A percentile compares a stretch with the other conserved stretches of the same genome.
Evolutionary conservation across 257 asterid species (phyloP).

Genomic region (Rauvolfia tetraphylla): DNA sequence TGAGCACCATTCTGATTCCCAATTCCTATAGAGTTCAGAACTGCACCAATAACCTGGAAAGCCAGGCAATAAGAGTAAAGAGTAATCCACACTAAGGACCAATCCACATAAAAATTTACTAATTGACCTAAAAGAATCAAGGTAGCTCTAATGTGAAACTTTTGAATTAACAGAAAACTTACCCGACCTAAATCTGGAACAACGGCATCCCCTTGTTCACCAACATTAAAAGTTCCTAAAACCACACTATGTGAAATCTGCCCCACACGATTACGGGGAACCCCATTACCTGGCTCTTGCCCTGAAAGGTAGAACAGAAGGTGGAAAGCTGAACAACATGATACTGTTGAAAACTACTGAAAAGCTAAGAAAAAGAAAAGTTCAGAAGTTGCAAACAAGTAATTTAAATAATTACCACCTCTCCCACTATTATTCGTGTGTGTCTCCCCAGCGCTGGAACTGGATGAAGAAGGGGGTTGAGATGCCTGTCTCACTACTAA

Average conservation of each 20-base stretch:
- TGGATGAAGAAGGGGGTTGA: slow-evolving; percentile 50
- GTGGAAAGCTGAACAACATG: background rate
- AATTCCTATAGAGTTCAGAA: slow-evolving; percentile 66
- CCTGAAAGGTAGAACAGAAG: slow-evolving; percentile 37
- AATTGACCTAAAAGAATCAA: background rate
- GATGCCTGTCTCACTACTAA: slow-evolving; percentile 74
- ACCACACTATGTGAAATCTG: slow-evolving; percentile 82
- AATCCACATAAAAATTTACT: background rate
- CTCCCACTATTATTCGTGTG: slow-evolving; percentile 46
- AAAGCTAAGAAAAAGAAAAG: slow-evolving; percentile 3
- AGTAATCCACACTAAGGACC: no score
- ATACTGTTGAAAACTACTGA: background rate
- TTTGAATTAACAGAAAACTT: slow-evolving; percentile 21
- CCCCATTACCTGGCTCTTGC: slow-evolving; percentile 62
- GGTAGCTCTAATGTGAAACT: background rate
- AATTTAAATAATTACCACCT: slow-evolving; percentile 35
- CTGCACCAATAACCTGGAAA: slow-evolving; percentile 84
- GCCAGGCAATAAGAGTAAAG: background rate
- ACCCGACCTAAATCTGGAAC: slow-evolving; percentile 82
- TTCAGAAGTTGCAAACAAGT: slow-evolving; percentile 3
- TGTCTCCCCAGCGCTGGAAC: slow-evolving; percentile 45
- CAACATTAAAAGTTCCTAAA: slow-evolving; percentile 77
- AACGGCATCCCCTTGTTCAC: slow-evolving; percentile 72
- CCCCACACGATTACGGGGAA: slow-evolving; percentile 55
- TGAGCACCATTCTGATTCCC: slow-evolving; percentile 57